Conservation (phyloP, 1,284 basidiomycete species). For the Fomitopsis palustris region DNA sequence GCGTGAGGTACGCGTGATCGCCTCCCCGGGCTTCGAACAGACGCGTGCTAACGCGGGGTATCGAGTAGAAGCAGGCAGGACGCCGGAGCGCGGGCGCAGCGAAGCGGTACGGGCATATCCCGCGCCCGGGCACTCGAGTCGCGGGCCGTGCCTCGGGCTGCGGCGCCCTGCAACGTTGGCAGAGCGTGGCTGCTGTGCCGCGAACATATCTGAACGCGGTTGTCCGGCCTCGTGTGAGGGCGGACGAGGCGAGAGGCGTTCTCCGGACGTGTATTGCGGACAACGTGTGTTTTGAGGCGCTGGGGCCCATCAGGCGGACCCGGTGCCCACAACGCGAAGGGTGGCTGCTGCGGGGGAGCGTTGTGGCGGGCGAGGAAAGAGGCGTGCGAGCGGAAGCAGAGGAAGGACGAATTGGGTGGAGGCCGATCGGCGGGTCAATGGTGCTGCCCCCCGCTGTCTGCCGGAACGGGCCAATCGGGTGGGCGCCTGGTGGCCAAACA, state of each 20-base stretch:
- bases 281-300: neutral
- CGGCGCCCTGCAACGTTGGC: slow-evolving; percentile 17
- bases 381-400: neutral
- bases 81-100: slow-evolving; percentile 56
- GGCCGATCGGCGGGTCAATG: neutral
- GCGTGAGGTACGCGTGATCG: slow-evolving; percentile 66
- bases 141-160: slow-evolving; percentile 4
- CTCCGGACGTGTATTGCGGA: slow-evolving; percentile 1
- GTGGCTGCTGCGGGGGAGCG: neutral
- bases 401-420: neutral
- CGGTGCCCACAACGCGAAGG: too few relatives aligned
- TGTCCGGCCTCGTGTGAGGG: slow-evolving; percentile 3
- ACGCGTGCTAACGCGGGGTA: slow-evolving; percentile 43
- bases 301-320: neutral
- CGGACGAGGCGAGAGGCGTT: slow-evolving; percentile 4
- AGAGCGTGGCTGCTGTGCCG: slow-evolving; percentile 12
- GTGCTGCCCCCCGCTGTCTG: neutral
- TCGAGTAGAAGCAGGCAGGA: slow-evolving; percentile 55
- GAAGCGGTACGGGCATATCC: slow-evolving; percentile 81
- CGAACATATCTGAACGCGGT: slow-evolving; percentile 45
- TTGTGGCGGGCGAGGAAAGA: neutral
- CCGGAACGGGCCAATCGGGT: neutral
- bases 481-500: neutral
- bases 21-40: slow-evolving; percentile 73
- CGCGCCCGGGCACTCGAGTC: slow-evolving; percentile 46